These are phyloP conservation scores for Saturnispora serradocipensis DNA, from an alignment of 805 yeast genomes.

Conservation along the genomic window DNA sequence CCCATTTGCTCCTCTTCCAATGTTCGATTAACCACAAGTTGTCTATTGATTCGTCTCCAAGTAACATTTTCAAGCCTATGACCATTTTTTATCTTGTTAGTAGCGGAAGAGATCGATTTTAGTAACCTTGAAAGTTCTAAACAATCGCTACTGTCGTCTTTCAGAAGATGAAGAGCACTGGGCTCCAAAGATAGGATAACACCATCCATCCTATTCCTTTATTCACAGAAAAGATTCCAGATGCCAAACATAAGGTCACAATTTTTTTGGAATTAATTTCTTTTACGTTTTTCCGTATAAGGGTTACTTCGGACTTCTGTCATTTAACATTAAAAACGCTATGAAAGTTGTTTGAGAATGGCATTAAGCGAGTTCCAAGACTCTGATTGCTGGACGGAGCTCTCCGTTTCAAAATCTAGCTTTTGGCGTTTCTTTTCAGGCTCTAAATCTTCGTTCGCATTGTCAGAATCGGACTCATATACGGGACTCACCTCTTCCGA, in stretches of 20 bases:
- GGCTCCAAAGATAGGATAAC: not conserved
- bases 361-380: constrained; percentile 13
- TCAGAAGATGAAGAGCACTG: constrained; percentile 1
- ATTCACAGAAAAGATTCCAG: not conserved
- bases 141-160: constrained; percentile 8
- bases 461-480: constrained; percentile 16
- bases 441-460: constrained; percentile 14
- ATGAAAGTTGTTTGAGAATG: constrained; percentile 2
- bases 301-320: not conserved
- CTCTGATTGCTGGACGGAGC: not conserved
- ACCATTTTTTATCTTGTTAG: constrained; percentile 26
- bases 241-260: constrained; percentile 7
- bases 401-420: not conserved
- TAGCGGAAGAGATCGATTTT: not conserved
- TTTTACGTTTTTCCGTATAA: not conserved
- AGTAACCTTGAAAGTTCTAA: not conserved
- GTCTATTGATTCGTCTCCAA: constrained; percentile 29
- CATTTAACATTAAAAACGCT: not conserved
- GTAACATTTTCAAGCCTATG: constrained; percentile 28
- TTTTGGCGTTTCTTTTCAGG: constrained; percentile 12
- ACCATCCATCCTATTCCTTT: not conserved
- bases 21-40: constrained; percentile 14
- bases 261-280: not conserved
- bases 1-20: not conserved
- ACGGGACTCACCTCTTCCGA: constrained; percentile 2